Base-by-base conservation (phyloP, 257 asterid genomes). In the Hygrophila difformis region DNA sequence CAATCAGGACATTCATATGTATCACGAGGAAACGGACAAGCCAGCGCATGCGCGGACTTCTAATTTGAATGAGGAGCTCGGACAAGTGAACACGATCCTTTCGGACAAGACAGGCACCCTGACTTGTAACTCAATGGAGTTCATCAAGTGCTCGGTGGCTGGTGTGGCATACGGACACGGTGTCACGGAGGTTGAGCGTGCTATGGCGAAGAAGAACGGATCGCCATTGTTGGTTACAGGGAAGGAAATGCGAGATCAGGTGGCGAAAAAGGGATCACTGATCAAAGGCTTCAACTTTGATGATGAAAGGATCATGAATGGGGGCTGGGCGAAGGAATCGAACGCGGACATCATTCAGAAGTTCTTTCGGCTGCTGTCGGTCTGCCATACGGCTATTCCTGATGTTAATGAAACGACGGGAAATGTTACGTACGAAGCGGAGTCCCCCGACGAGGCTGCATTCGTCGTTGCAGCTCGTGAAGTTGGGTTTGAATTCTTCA, bases 381-480 rank as follows among this genome's bases (percentile, higher is more conserved):
- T 89, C 15, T 89, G 98, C 59, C 98, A 89, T 58, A 89, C 98
- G 4, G 96, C 85, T 9, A 81, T 88, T 44, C 97, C 97, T 23
- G 97, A 88, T 28, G 72, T 81, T 9, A 85, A 88, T 55, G 95
- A 78, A 19, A 57, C 41, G 22, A 72, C 74, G 0, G 81, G 88
- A 23, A 81, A 61, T 49, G 76, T 81, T 15, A 74, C 73, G 0
- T 88, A 88, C 51, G 97, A 88, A 69, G 97, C 97, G 9, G 97
- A 88, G 59, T 88, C 97, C 21, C 97, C 97, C 6, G 97, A 88
- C 53, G 97, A 88, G 67, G 95, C 95, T 40, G 97, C 97, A 11
- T 88, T 88, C 44, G 95, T 88, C 40, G 75, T 88, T 64, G 97
- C 97, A 3, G 95, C 97, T 10, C 63, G 92, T 65, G 95, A 88